phyloP scores from a whole-genome alignment of 1,284 basidiomycete genomes.

The Cutaneotrichosporon daszewskae region DNA sequence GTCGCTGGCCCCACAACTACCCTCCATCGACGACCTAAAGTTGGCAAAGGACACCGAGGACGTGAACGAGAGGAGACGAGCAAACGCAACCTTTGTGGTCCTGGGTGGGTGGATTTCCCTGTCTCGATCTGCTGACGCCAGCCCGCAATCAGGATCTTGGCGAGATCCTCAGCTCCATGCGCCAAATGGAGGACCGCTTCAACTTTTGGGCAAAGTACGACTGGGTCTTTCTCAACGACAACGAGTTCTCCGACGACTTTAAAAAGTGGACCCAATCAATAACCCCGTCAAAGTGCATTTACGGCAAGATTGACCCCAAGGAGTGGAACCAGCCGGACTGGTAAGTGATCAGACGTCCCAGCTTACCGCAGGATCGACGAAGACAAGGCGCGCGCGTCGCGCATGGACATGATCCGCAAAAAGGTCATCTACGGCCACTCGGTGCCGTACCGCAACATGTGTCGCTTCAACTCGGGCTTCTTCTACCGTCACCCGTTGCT shows the following conservation, averaged over 20 bases:
- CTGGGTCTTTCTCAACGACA: slow-evolving; percentile 80
- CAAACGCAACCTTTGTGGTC: slow-evolving; percentile 79
- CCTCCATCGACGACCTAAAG: slow-evolving; percentile 10
- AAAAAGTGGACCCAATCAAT: slow-evolving; percentile 64
- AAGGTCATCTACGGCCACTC: slow-evolving; percentile 82
- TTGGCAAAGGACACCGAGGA: slow-evolving; percentile 4
- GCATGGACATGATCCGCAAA: slow-evolving; percentile 64
- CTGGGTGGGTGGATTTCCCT: slow-evolving; percentile 43
- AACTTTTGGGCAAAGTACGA: slow-evolving; percentile 80
- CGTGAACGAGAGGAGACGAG: slow-evolving; percentile 33
- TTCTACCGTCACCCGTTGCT: slow-evolving; percentile 74
- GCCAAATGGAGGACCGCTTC: slow-evolving; percentile 52
- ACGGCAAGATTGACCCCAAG: slow-evolving; percentile 72
- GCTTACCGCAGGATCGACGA: slow-evolving; percentile 58
- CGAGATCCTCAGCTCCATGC: slow-evolving; percentile 57
- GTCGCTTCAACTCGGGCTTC: slow-evolving; percentile 87
- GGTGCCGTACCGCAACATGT: slow-evolving; percentile 62
- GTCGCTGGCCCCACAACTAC: no score
- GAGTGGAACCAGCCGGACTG: slow-evolving; percentile 81
- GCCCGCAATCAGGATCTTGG: slow-evolving; percentile 71
- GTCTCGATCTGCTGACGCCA: slow-evolving; percentile 33
- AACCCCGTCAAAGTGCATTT: slow-evolving; percentile 63
- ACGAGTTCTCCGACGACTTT: slow-evolving; percentile 67
- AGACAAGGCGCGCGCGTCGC: slow-evolving; percentile 57
- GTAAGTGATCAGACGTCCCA: slow-evolving; percentile 20